Conservation (phyloP, 2,329 filamentous ascomycete genomes). For the Fusarium sp. region DNA sequence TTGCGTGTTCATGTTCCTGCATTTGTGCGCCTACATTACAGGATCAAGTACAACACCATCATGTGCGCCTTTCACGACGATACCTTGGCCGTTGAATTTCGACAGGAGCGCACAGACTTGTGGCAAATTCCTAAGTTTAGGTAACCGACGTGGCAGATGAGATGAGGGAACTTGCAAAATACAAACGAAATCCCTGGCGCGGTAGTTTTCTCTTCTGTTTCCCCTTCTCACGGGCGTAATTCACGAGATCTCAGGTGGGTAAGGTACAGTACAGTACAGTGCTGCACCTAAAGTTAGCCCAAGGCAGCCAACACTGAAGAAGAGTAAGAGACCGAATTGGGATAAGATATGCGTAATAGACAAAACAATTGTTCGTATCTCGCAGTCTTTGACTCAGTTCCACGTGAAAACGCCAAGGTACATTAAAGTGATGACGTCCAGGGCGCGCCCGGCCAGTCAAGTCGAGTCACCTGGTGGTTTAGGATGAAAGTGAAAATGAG, state of each 20-base stretch:
- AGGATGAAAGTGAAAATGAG: neutral
- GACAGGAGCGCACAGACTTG: neutral
- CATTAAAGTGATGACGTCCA: neutral
- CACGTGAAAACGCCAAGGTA: neutral
- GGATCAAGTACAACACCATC: neutral
- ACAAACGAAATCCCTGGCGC: neutral
- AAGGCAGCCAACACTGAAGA: neutral
- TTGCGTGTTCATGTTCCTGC: conserved; percentile 1
- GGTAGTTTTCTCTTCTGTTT: neutral
- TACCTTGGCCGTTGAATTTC: neutral
- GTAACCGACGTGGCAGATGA: neutral
- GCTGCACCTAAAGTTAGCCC: neutral
- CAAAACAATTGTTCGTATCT: neutral
- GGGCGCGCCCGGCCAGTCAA: neutral
- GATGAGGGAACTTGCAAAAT: neutral
- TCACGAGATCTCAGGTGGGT: neutral
- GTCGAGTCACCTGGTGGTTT: neutral
- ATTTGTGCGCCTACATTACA: neutral
- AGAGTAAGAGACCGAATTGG: neutral
- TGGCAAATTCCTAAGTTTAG: neutral
- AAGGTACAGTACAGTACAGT: neutral
- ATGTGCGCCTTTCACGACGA: neutral
- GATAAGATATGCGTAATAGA: neutral
- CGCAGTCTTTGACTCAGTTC: neutral
- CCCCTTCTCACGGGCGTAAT: neutral